Evolutionary conservation across 345 rosid genomes (phyloP).

Genomic region (Citrus medica): DNA sequence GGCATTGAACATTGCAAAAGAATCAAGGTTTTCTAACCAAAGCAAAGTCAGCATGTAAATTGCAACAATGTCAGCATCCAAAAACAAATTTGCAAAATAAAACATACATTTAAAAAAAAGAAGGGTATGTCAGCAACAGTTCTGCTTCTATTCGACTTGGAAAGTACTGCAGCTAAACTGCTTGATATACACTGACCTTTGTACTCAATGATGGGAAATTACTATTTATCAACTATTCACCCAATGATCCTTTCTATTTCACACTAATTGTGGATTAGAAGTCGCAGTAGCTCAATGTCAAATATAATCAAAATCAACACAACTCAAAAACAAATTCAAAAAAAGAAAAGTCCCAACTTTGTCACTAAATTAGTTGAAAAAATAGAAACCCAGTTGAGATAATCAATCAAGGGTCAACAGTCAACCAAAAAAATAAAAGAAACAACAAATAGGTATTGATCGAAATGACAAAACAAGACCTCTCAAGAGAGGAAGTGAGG

Average conservation of each 20-base stretch:
- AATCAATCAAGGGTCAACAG: background rate
- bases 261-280: background rate
- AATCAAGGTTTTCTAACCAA: background rate
- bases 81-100: background rate
- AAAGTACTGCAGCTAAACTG: background rate
- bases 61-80: background rate
- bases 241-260: background rate
- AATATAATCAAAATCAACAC: background rate
- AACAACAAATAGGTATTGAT: background rate
- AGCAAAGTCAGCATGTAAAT: background rate
- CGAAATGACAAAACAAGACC: constrained; percentile 27
- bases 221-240: background rate
- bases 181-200: background rate
- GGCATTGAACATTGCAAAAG: background rate
- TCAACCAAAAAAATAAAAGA: background rate
- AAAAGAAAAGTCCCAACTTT: background rate
- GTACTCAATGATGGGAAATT: background rate
- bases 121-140: background rate
- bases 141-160: background rate
- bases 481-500: constrained; percentile 52
- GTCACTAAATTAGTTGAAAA: background rate
- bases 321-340: no score
- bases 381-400: background rate
- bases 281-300: background rate
- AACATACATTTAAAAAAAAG: background rate